Evolutionary conservation across 2,329 filamentous ascomycete genomes (phyloP).

Genomic region (Exophiala spinifera): DNA sequence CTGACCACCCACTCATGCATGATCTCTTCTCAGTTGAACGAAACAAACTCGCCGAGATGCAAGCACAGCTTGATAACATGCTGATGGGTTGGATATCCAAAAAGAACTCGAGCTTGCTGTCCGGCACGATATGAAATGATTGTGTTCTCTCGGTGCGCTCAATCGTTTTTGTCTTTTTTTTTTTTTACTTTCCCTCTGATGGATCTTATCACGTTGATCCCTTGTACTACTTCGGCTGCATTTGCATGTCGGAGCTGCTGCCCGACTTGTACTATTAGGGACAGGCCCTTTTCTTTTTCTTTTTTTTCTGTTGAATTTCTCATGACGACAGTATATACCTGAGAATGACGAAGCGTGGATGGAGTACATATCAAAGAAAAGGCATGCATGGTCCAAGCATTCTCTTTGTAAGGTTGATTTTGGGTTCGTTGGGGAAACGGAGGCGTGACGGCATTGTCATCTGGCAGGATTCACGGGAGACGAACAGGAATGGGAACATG

Average conservation of each 20-base stretch:
- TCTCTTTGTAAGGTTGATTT: neutral
- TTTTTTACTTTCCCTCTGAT: neutral
- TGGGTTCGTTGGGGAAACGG: neutral
- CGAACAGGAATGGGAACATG: too few species aligned
- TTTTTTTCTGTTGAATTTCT: neutral
- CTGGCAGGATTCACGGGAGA: neutral
- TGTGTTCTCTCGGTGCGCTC: neutral
- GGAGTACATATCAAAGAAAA: slow-evolving; percentile 10
- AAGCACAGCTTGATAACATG: slow-evolving; percentile 83
- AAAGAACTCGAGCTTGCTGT: slow-evolving; percentile 32
- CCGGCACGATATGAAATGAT: slow-evolving; percentile 15
- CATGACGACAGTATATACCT: slow-evolving; percentile 21
- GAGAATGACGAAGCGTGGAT: slow-evolving; percentile 14
- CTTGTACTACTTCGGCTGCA: slow-evolving; percentile 22
- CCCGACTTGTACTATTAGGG: slow-evolving; percentile 26
- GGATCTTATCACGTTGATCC: slow-evolving; percentile 4
- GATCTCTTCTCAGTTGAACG: slow-evolving; percentile 84
- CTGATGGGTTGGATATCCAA: slow-evolving; percentile 71
- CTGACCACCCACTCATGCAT: slow-evolving; percentile 81
- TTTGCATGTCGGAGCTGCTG: slow-evolving; percentile 19
- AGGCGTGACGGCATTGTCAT: neutral
- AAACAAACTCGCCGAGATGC: slow-evolving; percentile 80
- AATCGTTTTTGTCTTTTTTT: neutral
- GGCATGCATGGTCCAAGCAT: slow-evolving; percentile 14
- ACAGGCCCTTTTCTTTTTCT: slow-evolving; percentile 8